Evolutionary conservation across 257 asterid genomes (phyloP).

Genomic region (Solanum rostratum): DNA sequence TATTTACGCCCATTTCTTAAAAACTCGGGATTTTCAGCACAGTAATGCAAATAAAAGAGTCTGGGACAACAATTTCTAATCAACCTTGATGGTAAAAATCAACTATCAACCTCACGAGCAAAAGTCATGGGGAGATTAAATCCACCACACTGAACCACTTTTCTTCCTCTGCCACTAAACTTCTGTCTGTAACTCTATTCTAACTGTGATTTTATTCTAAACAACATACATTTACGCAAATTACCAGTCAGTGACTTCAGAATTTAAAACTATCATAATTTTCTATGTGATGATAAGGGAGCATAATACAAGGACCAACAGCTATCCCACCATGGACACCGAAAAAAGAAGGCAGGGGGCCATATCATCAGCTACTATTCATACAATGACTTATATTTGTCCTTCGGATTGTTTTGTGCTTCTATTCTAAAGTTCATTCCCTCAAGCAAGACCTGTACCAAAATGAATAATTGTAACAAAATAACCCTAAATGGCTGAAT

Average conservation of each 20-base stretch:
- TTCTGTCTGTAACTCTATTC: not conserved
- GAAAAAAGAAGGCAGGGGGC: slow-evolving; percentile 17
- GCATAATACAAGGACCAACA: slow-evolving; percentile 39
- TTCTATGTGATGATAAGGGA: slow-evolving; percentile 25
- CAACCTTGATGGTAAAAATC: not conserved
- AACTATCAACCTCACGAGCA: not conserved
- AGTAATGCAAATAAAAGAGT: not conserved
- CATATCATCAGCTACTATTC: slow-evolving; percentile 31
- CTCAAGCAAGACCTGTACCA: slow-evolving; percentile 11
- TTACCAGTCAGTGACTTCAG: not conserved
- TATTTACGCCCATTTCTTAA: not conserved
- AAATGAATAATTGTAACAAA: not conserved
- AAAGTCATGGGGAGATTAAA: not conserved
- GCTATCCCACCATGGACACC: slow-evolving; percentile 22
- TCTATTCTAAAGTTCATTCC: slow-evolving; percentile 10
- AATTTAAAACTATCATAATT: slow-evolving; percentile 12
- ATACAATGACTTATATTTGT: slow-evolving; percentile 14
- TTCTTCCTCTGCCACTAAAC: not conserved
- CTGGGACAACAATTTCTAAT: not conserved
- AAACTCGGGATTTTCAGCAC: not conserved
- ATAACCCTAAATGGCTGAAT: not conserved
- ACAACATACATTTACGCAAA: not conserved
- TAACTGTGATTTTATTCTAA: not conserved
- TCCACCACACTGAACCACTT: not conserved
- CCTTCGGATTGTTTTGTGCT: slow-evolving; percentile 3